Percentiles rank a stretch among this genome's conserved stretches.
phyloP scores from a whole-genome alignment of 352 stramenopile genomes.

The Globisporangium parvum region DNA sequence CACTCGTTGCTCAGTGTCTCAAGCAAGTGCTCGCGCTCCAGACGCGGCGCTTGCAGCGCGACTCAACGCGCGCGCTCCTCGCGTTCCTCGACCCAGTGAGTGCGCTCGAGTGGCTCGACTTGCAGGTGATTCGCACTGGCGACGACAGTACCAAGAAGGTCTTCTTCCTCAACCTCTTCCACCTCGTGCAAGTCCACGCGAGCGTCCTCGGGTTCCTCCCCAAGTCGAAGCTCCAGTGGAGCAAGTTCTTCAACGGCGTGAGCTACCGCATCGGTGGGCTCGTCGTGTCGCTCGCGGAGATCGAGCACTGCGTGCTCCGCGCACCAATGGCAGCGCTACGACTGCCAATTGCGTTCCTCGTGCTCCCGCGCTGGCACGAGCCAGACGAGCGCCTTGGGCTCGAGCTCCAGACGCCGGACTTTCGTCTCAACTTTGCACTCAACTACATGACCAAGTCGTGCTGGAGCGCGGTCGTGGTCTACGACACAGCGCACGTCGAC shows the following conservation, averaged over 20 bases:
- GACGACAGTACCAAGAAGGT: conserved; percentile 23
- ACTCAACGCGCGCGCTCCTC: conserved; percentile 30
- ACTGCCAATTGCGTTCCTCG: conserved; percentile 32
- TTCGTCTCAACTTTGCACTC: conserved; percentile 51
- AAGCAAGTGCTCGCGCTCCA: conserved; percentile 18
- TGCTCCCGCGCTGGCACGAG: conserved; percentile 34
- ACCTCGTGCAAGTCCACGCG: conserved; percentile 39
- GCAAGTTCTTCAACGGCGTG: conserved; percentile 52
- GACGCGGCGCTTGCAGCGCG: conserved; percentile 7
- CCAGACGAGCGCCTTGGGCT: conserved; percentile 21
- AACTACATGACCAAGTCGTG: conserved; percentile 60
- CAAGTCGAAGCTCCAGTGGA: conserved; percentile 43
- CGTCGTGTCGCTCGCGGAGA: conserved; percentile 43
- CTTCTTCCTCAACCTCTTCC: conserved; percentile 59
- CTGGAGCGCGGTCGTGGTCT: conserved; percentile 33
- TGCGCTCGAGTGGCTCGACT: conserved; percentile 25
- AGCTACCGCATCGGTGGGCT: conserved; percentile 43
- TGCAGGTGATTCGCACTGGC: conserved; percentile 14
- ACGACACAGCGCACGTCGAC: conserved; percentile 48
- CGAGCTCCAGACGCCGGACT: conserved; percentile 27
- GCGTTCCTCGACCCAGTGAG: conserved; percentile 29
- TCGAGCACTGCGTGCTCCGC: conserved; percentile 48
- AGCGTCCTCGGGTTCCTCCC: conserved; percentile 37
- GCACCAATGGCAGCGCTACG: conserved; percentile 32
- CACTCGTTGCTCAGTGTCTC: conserved; percentile 12